Percentiles rank a stretch among this genome's conserved stretches.
These are phyloP conservation scores for Neonectria magnoliae DNA, from an alignment of 2,329 filamentous ascomycete species.

Conservation along the genomic window DNA sequence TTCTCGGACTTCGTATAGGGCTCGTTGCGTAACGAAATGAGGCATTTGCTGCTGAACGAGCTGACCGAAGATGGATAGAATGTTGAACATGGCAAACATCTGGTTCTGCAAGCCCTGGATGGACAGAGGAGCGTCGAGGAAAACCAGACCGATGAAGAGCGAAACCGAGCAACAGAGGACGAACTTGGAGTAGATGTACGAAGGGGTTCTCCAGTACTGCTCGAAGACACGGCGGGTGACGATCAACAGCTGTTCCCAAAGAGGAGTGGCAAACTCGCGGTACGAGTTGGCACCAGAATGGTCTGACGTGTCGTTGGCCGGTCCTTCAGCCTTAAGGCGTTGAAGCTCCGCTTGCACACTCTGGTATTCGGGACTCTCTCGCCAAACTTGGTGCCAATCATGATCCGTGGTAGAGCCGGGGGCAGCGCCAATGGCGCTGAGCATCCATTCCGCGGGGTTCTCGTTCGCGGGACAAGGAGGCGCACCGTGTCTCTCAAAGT, in stretches of 20 bases:
- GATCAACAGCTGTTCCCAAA: slow-evolving; percentile 71
- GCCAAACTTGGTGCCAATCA: slow-evolving; percentile 41
- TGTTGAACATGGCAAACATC: slow-evolving; percentile 86
- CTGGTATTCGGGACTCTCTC: slow-evolving; percentile 58
- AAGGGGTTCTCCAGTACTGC: slow-evolving; percentile 91
- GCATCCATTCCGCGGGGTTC: slow-evolving; percentile 43
- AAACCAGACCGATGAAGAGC: slow-evolving; percentile 85
- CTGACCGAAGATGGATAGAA: slow-evolving; percentile 83
- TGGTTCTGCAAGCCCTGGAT: slow-evolving; percentile 87
- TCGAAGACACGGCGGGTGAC: slow-evolving; percentile 82
- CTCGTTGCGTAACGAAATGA: slow-evolving; percentile 82
- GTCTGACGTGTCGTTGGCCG: slow-evolving; percentile 48
- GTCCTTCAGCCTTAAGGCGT: slow-evolving; percentile 61
- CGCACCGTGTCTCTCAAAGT: slow-evolving; percentile 37
- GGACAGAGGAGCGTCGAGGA: slow-evolving; percentile 75
- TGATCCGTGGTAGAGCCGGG: slow-evolving; percentile 36
- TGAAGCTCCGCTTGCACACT: slow-evolving; percentile 64
- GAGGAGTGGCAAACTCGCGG: slow-evolving; percentile 83
- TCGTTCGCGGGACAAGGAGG: slow-evolving; percentile 31
- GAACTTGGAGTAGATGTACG: slow-evolving; percentile 87
- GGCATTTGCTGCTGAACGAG: slow-evolving; percentile 84
- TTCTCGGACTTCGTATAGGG: slow-evolving; percentile 86
- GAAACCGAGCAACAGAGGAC: slow-evolving; percentile 71
- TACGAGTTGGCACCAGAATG: slow-evolving; percentile 55
- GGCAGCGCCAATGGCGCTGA: slow-evolving; percentile 40